phyloP scores from a whole-genome alignment of 176 grass and related monocot genomes.

The Oryza longistaminata region DNA sequence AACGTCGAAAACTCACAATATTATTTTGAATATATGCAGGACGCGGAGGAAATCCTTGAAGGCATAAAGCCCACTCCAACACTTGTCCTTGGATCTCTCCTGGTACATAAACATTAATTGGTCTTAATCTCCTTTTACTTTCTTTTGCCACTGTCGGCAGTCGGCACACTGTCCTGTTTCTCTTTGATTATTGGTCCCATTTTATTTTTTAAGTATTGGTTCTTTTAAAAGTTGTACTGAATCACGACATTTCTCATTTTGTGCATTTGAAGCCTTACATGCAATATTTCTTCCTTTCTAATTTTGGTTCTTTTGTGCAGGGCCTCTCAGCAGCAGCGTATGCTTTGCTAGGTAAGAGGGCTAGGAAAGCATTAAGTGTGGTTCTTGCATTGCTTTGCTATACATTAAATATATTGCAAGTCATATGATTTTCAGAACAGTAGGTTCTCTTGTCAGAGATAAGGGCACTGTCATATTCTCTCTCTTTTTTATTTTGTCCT shows the following conservation, averaged over 20 bases:
- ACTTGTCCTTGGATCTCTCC: constrained; percentile 63
- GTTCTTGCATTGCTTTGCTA: not conserved
- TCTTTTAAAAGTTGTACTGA: not conserved
- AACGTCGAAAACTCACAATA: not conserved
- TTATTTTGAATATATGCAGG: constrained; percentile 58
- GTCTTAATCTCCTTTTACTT: not conserved
- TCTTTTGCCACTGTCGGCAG: not conserved
- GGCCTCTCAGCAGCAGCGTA: constrained; percentile 69
- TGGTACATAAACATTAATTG: constrained; percentile 37
- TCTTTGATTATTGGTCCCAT: not conserved
- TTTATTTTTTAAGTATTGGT: not conserved
- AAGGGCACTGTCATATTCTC: not conserved
- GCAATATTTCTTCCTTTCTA: constrained; percentile 25
- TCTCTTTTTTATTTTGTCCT: not conserved
- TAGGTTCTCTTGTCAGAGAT: not conserved
- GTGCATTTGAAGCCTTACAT: not conserved
- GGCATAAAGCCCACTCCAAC: constrained; percentile 84
- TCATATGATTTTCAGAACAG: constrained; percentile 7
- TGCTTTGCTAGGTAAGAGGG: constrained; percentile 75
- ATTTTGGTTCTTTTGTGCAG: constrained; percentile 49
- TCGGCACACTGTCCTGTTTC: constrained; percentile 1
- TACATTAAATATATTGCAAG: not conserved
- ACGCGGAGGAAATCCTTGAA: constrained; percentile 81
- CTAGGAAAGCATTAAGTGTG: not conserved
- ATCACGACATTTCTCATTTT: not conserved